Evolutionary conservation across 2,329 filamentous ascomycete species (phyloP), one percentile per base, ranked within the genome.

Genomic region (Diaporthe eres): DNA sequence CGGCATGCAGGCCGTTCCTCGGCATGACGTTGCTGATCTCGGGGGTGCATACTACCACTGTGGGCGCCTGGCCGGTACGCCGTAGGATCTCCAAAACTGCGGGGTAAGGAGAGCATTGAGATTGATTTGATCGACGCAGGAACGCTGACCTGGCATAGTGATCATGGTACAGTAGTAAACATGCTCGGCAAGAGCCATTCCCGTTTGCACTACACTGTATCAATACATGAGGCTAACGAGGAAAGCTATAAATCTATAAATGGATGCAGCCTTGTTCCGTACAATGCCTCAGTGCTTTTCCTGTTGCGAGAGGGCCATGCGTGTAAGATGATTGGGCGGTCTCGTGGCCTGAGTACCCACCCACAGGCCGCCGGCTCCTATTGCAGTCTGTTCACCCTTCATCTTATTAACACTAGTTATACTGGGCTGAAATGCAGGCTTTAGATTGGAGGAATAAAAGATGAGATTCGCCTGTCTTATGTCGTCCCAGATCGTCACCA

Each of bases 311-410:
- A 22, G 28, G 19, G 53, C 9, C 42, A 72, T 57, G 42, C 73
- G 68, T 77, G 73, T 77, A 77, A 77, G 75, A 77, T 72, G 68
- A 77, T 77, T 77, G 75, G 75, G 17, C 28, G 34, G 25, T 57
- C 42, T 28, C 12, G 17, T 8, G n/a, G 15, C 15, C 28, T 42
- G 8, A 2, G 49, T 39, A 28, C n/a, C 49, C 65, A 55, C 65
- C 34, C 17, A 8, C 34, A 42, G 3, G 31, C n/a, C 34, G n/a
- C 31, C 5, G n/a, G 65, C 34, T 39, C n/a, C 8, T 31, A 5
- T n/a, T 22, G 63, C 47, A 53, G 22, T 39, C 22, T 39, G 13
- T 8, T 53, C 22, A 39, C 28, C 49, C 25, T 42, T n/a, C 44
- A 49, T 47, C 28, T 12, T 19, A 12, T 19, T 17, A 39, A 28